Evolutionary conservation across 192 early-diverging fungal species (phyloP).

Genomic region (Phycomyces blakesleeanus): DNA sequence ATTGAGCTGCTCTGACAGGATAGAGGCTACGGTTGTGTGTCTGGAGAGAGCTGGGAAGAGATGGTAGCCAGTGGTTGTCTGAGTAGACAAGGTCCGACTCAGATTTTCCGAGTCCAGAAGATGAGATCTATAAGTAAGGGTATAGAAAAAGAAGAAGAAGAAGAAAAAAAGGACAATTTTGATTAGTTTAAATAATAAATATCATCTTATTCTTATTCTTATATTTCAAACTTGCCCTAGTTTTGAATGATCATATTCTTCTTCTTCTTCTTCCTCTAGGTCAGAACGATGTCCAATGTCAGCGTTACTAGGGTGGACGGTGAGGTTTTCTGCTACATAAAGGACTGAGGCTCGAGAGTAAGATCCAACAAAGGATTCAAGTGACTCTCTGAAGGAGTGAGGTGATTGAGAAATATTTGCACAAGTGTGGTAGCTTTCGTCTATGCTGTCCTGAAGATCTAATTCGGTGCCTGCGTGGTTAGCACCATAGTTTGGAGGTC

Average conservation of each 20-base stretch:
- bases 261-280: slow-evolving; percentile 10
- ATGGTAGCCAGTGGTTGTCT: slow-evolving; percentile 1
- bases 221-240: background rate
- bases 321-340: slow-evolving; percentile 30
- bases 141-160: background rate
- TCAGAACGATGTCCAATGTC: background rate
- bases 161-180: too few relatives aligned
- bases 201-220: too few relatives aligned
- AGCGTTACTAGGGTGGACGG: background rate
- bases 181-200: too few relatives aligned
- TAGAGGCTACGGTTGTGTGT: slow-evolving; percentile 21
- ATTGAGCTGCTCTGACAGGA: slow-evolving; percentile 19
- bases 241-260: background rate
- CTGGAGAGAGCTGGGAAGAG: slow-evolving; percentile 24
- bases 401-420: background rate
- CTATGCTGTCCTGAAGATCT: background rate
- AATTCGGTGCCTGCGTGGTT: background rate
- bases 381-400: slow-evolving; percentile 5
- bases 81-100: slow-evolving; percentile 6
- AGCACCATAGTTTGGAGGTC: slow-evolving; percentile 6
- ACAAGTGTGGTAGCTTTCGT: background rate
- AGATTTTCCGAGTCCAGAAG: background rate
- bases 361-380: slow-evolving; percentile 25
- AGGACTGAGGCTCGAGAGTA: slow-evolving; percentile 30
- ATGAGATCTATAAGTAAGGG: slow-evolving; percentile 9